Evolutionary conservation across 176 grass and related monocot species (phyloP).

Genomic region (Oryza australiensis): DNA sequence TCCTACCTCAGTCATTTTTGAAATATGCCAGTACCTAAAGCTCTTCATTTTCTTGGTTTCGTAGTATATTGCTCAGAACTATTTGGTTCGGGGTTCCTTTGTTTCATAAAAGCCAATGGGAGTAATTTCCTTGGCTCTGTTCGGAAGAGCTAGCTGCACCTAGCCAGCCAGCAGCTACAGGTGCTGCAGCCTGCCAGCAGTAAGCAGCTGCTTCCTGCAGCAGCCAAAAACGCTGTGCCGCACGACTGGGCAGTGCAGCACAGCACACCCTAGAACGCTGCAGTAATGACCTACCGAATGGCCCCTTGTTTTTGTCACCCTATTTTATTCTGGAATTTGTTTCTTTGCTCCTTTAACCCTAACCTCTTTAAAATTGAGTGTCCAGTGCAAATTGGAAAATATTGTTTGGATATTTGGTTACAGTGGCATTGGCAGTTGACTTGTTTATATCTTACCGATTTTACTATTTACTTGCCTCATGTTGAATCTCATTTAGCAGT

Average conservation of each 20-base stretch:
- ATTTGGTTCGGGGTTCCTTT: not conserved
- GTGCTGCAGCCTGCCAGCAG: too few relatives aligned
- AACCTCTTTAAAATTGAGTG: not conserved
- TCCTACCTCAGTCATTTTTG: not conserved
- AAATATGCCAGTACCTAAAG: not conserved
- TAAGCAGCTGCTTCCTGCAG: too few relatives aligned
- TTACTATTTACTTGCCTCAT: not conserved
- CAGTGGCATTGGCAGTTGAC: not conserved
- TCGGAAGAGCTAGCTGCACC: too few relatives aligned
- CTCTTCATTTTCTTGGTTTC: not conserved
- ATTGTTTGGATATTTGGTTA: not conserved
- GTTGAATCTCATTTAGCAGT: constrained; percentile 1
- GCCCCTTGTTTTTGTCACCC: not conserved
- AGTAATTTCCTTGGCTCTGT: not conserved
- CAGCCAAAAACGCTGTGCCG: too few relatives aligned
- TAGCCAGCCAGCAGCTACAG: too few relatives aligned
- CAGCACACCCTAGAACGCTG: too few relatives aligned
- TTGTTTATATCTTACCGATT: not conserved
- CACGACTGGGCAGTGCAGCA: too few relatives aligned
- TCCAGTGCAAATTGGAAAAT: not conserved
- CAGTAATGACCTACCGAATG: too few relatives aligned
- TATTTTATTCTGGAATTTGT: not conserved
- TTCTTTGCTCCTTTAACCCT: not conserved
- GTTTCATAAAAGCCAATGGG: not conserved
- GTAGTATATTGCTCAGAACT: not conserved